Conservation (phyloP, 768 basidiomycete species). For the Coprinopsis cinerea region DNA sequence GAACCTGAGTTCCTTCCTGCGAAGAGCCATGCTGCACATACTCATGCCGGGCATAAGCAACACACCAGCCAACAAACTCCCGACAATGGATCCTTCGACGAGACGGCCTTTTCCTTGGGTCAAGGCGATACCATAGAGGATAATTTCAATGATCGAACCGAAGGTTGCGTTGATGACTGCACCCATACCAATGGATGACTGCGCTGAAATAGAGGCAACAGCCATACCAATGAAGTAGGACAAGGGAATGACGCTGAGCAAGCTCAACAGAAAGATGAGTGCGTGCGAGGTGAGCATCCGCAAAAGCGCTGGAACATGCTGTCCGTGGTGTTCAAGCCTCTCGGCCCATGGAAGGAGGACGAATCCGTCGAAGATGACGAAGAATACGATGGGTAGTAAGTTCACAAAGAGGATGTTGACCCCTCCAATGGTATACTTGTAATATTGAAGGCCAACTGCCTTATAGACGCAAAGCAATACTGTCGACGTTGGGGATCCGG, state of each 20-base stretch:
- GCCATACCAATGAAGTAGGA: constrained; percentile 99
- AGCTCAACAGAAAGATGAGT: constrained; percentile 76
- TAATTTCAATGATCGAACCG: constrained; percentile 96
- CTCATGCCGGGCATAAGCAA: constrained; percentile 94
- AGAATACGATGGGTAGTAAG: constrained; percentile 87
- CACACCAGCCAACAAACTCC: constrained; percentile 91
- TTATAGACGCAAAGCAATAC: constrained; percentile 93
- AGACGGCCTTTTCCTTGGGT: constrained; percentile 88
- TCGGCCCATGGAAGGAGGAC: constrained; percentile 72
- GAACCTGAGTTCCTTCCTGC: constrained; percentile 93
- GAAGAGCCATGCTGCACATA: constrained; percentile 88
- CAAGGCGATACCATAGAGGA: constrained; percentile 86
- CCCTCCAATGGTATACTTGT: constrained; percentile 98
- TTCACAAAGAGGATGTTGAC: constrained; percentile 99
- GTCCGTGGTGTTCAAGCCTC: constrained; percentile 43
- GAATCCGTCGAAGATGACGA: constrained; percentile 92
- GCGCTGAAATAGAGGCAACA: constrained; percentile 97
- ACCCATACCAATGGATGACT: constrained; percentile 98
- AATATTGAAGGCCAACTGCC: constrained; percentile 86
- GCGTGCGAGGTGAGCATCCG: constrained; percentile 64
- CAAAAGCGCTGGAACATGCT: constrained; percentile 60
- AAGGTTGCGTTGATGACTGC: constrained; percentile 99
- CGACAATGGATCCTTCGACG: constrained; percentile 96
- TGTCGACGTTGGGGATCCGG: constrained; percentile 74
- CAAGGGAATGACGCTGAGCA: constrained; percentile 91